Conservation (phyloP, 139 green algal genomes). For the Tetraselmis striata region DNA sequence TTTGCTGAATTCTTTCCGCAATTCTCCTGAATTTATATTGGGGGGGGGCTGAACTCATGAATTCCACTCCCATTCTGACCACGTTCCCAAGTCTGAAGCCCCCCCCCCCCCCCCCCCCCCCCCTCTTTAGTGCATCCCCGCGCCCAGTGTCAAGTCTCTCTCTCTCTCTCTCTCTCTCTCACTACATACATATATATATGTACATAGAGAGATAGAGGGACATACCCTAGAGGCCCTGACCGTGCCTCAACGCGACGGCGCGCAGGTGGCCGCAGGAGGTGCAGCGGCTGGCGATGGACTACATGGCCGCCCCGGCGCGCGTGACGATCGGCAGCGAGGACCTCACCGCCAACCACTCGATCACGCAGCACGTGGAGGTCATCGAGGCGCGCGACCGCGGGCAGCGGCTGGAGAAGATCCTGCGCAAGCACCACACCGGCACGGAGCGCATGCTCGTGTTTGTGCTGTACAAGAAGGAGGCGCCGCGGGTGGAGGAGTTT, state of each 20-base stretch:
- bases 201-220: background rate
- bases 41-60: too few relatives aligned
- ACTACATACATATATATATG: background rate
- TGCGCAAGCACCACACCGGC: constrained; percentile 68
- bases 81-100: too few relatives aligned
- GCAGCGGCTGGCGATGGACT: constrained; percentile 80
- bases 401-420: constrained; percentile 59
- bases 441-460: constrained; percentile 90
- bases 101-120: too few relatives aligned
- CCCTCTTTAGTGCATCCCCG: too few relatives aligned
- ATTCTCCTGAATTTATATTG: too few relatives aligned
- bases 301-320: constrained; percentile 65
- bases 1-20: too few relatives aligned
- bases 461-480: constrained; percentile 97
- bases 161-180: too few relatives aligned
- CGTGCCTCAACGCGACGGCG: too few relatives aligned
- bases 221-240: background rate
- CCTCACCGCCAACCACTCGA: constrained; percentile 80
- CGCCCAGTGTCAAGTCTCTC: too few relatives aligned
- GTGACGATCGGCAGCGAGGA: constrained; percentile 72
- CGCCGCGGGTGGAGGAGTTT: constrained; percentile 67
- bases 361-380: constrained; percentile 82
- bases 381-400: constrained; percentile 70
- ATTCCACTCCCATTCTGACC: too few relatives aligned
- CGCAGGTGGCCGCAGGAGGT: constrained; percentile 72